Base-by-base conservation (phyloP, 768 basidiomycete genomes). In the Rhodosporidiobolus sp. region DNA sequence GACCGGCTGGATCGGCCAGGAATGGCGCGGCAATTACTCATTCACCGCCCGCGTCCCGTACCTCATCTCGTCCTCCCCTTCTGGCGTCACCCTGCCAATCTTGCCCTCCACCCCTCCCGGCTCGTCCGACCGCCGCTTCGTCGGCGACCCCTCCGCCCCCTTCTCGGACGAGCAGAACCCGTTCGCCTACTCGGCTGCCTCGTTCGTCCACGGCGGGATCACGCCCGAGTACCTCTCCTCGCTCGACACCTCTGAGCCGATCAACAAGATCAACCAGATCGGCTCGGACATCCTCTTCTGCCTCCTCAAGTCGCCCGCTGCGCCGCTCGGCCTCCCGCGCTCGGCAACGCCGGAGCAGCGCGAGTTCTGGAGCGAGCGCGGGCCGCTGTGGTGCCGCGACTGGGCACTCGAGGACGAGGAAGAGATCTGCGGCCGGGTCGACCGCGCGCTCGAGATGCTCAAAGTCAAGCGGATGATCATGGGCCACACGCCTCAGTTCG, bases 401-500 rank as follows among this genome's bases (percentile, higher is more conserved):
- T 94, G 94, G 87, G 95, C 95, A 24, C 83, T 87, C 62, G 81
- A 83, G 34, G 91, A 94, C 63, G 85, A 86, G 67, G 83, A 83
- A 62, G 87, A 86, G 8, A 81, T 83, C 9, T 99, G 96, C 80
- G 79, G 77, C 3, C 84, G 86, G 48, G 92, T 92, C 0, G 88
- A 90, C 69, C 81, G 83, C 34, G 89, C 94, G 26, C 82, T 91
- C 63, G 79, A 85, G 45, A 87, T 85, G 80, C 89, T 91, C 2
- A 92, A 92, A 1, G 94, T 91, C 35, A 83, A 91, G 69, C 84
- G 92, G 76, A 88, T 94, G 87, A 86, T 99, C 56, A 94, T 96
- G 92, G 95, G 95, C 0, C 96, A 98, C 80, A 98, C 96, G 1
- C 95, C 96, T 2, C 85, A 94, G 80, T 92, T 96, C 76, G 84